A percentile compares a stretch with the other conserved stretches of the same genome.
Evolutionary conservation across 306 rosid genomes (phyloP).

Genomic region (Acacia crassicarpa): DNA sequence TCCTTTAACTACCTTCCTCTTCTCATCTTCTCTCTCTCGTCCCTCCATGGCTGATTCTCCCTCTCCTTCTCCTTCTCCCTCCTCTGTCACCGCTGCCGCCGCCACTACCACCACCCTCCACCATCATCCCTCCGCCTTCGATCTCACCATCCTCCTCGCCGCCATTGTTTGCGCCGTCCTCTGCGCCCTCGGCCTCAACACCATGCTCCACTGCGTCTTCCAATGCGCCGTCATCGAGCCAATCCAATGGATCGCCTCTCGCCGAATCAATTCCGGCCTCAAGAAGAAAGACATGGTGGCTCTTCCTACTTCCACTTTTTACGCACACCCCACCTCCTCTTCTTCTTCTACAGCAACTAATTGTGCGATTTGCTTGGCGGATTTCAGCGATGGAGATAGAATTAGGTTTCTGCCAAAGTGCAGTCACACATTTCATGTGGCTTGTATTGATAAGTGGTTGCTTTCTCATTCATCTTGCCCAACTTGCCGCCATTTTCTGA

Average conservation of each 20-base stretch:
- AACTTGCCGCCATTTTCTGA: constrained; percentile 58
- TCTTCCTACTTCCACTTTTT: constrained; percentile 55
- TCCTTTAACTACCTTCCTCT: neutral
- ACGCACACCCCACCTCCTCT: neutral
- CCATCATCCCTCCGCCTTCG: neutral
- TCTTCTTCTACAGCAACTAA: constrained; percentile 38
- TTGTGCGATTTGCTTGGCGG: constrained; percentile 71
- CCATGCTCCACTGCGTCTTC: constrained; percentile 63
- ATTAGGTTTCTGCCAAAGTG: constrained; percentile 76
- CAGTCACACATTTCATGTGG: constrained; percentile 66
- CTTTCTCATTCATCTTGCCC: constrained; percentile 79
- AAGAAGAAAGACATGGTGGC: constrained; percentile 68
- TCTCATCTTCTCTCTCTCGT: neutral
- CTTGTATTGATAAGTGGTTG: constrained; percentile 76
- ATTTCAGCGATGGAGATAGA: constrained; percentile 65
- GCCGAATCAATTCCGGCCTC: constrained; percentile 64
- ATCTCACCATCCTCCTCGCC: constrained; percentile 48
- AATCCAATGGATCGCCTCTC: constrained; percentile 49
- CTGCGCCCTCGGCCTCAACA: constrained; percentile 74
- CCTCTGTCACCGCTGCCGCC: neutral
- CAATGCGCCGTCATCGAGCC: constrained; percentile 60
- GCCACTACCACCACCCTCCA: neutral
- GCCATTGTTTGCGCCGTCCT: constrained; percentile 64
- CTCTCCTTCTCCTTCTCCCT: neutral
- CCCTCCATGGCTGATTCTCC: neutral